Conservation (phyloP, 352 stramenopile species). For the Plasmopara viticola region DNA sequence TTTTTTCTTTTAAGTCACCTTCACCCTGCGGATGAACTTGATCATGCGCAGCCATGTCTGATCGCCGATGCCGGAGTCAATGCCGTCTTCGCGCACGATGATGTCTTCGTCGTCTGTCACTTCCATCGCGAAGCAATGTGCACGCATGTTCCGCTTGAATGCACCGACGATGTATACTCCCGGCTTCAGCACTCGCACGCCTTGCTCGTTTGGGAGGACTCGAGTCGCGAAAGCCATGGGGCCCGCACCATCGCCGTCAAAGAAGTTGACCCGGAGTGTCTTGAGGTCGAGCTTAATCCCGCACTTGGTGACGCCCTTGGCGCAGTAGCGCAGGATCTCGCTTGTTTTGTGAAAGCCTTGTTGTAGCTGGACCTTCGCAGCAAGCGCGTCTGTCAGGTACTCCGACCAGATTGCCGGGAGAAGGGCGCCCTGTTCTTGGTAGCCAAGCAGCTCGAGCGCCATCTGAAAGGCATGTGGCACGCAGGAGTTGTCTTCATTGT, state of each 20-base stretch:
- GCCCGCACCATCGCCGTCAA: neutral
- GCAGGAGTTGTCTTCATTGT: constrained; percentile 1
- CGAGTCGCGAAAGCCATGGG: neutral
- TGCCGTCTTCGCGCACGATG: neutral
- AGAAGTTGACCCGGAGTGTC: neutral
- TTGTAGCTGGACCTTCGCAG: constrained; percentile 1
- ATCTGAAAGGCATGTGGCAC: constrained; percentile 1
- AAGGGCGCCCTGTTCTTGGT: neutral
- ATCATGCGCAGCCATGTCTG: neutral
- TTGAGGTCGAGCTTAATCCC: neutral
- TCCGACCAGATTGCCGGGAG: neutral
- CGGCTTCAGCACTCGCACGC: neutral
- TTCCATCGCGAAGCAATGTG: neutral
- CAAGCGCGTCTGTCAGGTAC: neutral
- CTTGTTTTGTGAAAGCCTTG: constrained; percentile 1
- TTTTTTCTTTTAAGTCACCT: no score
- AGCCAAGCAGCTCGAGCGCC: constrained; percentile 1
- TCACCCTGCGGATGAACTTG: constrained; percentile 1
- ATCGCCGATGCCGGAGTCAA: neutral
- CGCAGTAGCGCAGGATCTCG: constrained; percentile 1
- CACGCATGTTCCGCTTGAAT: neutral
- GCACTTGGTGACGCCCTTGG: neutral
- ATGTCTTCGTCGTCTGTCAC: neutral
- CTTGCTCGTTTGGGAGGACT: neutral
- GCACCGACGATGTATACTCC: neutral